Evolutionary conservation across 345 rosid species (phyloP).

Genomic region (Camelina neglecta): DNA sequence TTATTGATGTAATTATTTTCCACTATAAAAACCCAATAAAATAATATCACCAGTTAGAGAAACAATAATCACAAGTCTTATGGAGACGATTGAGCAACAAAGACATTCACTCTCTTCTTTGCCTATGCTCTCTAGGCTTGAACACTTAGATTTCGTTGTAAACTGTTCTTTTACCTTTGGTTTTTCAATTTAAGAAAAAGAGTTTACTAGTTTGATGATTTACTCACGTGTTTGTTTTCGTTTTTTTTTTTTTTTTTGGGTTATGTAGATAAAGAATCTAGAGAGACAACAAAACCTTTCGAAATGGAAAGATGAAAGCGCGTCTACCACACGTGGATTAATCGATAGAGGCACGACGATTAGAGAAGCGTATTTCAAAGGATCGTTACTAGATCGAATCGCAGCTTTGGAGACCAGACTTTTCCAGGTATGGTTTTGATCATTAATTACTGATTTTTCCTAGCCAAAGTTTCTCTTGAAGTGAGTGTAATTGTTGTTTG

Average conservation of each 20-base stretch:
- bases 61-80: background rate
- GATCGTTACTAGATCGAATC: slow-evolving; percentile 75
- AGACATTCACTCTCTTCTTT: slow-evolving; percentile 49
- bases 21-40: slow-evolving; percentile 9
- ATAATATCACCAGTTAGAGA: background rate
- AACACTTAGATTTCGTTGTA: slow-evolving; percentile 74
- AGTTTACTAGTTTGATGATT: background rate
- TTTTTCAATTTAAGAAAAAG: background rate
- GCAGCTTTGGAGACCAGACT: slow-evolving; percentile 68
- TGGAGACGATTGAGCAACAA: slow-evolving; percentile 58
- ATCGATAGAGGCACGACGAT: slow-evolving; percentile 58
- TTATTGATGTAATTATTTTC: background rate
- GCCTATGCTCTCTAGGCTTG: slow-evolving; percentile 72
- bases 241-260: background rate
- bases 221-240: background rate
- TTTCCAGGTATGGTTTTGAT: slow-evolving; percentile 57
- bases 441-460: no score
- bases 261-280: slow-evolving; percentile 61
- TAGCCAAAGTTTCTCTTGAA: background rate
- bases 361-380: slow-evolving; percentile 69
- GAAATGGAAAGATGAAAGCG: slow-evolving; percentile 47
- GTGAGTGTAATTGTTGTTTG: background rate
- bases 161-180: background rate
- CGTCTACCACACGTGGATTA: slow-evolving; percentile 22
- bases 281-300: slow-evolving; percentile 57